Conservation (phyloP, 2,329 filamentous ascomycete genomes). For the Metarhizium humberi region DNA sequence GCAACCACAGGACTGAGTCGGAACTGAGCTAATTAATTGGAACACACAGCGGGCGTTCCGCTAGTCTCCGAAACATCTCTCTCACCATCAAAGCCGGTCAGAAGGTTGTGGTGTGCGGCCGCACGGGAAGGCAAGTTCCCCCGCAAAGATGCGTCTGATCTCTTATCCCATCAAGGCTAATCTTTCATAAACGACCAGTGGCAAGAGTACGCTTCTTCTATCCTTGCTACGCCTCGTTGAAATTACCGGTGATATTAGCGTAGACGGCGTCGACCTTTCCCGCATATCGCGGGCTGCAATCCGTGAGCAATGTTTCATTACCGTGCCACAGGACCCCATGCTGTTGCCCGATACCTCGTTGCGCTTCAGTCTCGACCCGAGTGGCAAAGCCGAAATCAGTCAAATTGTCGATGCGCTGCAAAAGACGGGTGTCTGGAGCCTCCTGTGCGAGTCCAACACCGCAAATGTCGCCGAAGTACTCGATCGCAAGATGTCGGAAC, state of each 20-base stretch:
- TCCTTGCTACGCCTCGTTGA: constrained; percentile 10
- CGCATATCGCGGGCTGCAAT: constrained; percentile 13
- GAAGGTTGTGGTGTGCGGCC: constrained; percentile 15
- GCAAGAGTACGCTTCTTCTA: constrained; percentile 15
- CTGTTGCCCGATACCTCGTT: constrained; percentile 11
- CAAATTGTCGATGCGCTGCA: too few species aligned
- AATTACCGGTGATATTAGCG: constrained; percentile 14
- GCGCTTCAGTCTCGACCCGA: constrained; percentile 13
- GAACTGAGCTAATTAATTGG: too few species aligned
- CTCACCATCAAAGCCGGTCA: constrained; percentile 10
- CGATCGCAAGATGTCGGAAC: constrained; percentile 14
- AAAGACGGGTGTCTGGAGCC: neutral
- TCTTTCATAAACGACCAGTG: constrained; percentile 10
- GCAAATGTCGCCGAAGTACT: constrained; percentile 5
- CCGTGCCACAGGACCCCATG: constrained; percentile 20
- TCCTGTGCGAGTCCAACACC: constrained; percentile 2
- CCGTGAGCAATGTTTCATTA: constrained; percentile 19
- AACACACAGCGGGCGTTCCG: neutral
- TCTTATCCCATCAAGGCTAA: too few species aligned
- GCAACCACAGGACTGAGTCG: too few species aligned
- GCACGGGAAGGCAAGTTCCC: constrained; percentile 15
- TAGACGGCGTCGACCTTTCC: constrained; percentile 20
- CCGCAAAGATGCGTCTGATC: too few species aligned
- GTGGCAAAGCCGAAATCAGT: neutral
- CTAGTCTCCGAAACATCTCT: constrained; percentile 4